phyloP scores from a whole-genome alignment of 2,329 filamentous ascomycete genomes.

The Beauveria rudraprayagi region DNA sequence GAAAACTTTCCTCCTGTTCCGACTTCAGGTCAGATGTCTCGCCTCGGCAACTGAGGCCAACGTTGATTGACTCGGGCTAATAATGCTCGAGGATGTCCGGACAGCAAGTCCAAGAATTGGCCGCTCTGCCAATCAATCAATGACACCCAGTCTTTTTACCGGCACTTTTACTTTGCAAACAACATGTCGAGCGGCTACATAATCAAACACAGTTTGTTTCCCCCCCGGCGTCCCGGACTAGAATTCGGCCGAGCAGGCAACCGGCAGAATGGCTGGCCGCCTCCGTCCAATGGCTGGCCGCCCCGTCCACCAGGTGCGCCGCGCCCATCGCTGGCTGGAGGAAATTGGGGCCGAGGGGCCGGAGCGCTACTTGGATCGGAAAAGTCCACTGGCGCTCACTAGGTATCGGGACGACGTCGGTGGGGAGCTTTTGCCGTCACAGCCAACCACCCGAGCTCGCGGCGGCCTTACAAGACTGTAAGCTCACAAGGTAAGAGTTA shows the following conservation, averaged over 20 bases:
- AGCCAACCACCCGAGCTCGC: too few species aligned
- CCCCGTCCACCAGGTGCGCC: neutral
- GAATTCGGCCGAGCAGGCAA: neutral
- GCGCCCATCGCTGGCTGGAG: neutral
- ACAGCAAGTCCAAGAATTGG: too few species aligned
- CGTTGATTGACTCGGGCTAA: neutral
- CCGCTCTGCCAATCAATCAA: too few species aligned
- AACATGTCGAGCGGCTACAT: too few species aligned
- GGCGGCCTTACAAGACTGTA: too few species aligned
- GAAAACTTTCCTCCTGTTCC: neutral
- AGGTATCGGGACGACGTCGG: neutral
- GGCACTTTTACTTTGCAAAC: too few species aligned
- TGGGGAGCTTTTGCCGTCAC: too few species aligned
- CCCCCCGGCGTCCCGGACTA: neutral
- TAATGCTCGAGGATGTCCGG: too few species aligned
- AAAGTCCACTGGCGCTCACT: neutral
- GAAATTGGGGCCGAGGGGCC: neutral
- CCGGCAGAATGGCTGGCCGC: neutral
- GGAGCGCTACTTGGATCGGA: neutral
- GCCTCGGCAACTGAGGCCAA: neutral
- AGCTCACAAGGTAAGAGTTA: too few species aligned
- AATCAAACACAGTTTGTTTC: too few species aligned
- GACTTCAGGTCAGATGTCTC: neutral
- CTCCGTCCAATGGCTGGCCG: neutral
- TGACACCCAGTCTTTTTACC: too few species aligned